A percentile compares a stretch with the other conserved stretches of the same genome.
Evolutionary conservation across 129 eudicot species (phyloP).

Genomic region (Artemisia argyi): DNA sequence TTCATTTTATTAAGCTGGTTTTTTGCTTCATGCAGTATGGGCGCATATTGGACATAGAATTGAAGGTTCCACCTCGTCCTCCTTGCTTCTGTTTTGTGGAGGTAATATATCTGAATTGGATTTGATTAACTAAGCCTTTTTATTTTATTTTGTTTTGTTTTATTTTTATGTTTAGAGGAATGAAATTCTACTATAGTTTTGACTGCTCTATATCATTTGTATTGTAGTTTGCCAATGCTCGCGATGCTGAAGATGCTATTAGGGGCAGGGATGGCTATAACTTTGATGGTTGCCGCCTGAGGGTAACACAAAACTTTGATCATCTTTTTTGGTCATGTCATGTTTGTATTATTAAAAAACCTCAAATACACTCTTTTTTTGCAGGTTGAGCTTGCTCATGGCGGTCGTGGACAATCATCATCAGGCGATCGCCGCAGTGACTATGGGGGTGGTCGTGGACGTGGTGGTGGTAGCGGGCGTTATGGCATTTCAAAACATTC

Average conservation of each 20-base stretch:
- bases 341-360: background rate
- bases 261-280: slow-evolving; percentile 98
- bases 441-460: slow-evolving; percentile 55
- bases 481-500: slow-evolving; percentile 84
- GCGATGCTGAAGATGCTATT: slow-evolving; percentile 98
- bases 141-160: slow-evolving; percentile 14
- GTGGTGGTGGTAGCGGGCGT: slow-evolving; percentile 59
- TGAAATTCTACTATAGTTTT: background rate
- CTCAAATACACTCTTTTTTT: slow-evolving; percentile 5
- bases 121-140: background rate
- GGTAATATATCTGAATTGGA: slow-evolving; percentile 37
- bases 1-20: slow-evolving; percentile 10
- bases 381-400: slow-evolving; percentile 98
- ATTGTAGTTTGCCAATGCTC: slow-evolving; percentile 80
- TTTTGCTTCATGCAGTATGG: slow-evolving; percentile 74
- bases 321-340: background rate
- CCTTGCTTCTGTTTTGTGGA: slow-evolving; percentile 97
- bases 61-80: slow-evolving; percentile 97
- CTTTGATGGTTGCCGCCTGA: slow-evolving; percentile 93
- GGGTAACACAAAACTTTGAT: slow-evolving; percentile 45
- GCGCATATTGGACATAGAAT: slow-evolving; percentile 84
- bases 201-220: slow-evolving; percentile 10
- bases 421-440: slow-evolving; percentile 66
- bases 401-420: slow-evolving; percentile 88
- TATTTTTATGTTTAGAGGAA: background rate